A percentile compares a stretch with the other conserved stretches of the same genome.
These are phyloP conservation scores for Sphaerostilbella broomeana DNA, from an alignment of 2,329 filamentous ascomycete species.

Conservation along the genomic window DNA sequence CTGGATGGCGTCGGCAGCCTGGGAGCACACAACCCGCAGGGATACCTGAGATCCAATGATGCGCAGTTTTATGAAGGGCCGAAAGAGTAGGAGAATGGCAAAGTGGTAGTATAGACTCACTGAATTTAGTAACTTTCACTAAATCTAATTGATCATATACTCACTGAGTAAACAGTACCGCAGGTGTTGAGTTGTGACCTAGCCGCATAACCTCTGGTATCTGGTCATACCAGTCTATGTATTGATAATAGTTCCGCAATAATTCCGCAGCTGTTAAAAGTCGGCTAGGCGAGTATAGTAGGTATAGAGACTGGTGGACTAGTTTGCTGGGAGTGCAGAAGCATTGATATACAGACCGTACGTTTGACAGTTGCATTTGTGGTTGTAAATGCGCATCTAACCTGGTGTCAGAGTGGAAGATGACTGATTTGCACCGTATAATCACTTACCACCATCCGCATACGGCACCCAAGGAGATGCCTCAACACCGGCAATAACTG, in stretches of 20 bases:
- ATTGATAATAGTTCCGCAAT: slow-evolving; percentile 59
- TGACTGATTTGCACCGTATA: neutral
- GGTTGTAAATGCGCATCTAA: slow-evolving; percentile 49
- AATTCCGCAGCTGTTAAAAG: slow-evolving; percentile 58
- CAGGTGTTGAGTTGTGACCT: slow-evolving; percentile 64
- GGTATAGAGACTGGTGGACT: slow-evolving; percentile 63
- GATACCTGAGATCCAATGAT: slow-evolving; percentile 57
- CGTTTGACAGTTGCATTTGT: slow-evolving; percentile 58
- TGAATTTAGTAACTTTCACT: too few species aligned
- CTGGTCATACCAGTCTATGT: slow-evolving; percentile 63
- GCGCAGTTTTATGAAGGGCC: slow-evolving; percentile 60
- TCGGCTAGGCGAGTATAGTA: slow-evolving; percentile 64
- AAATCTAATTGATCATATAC: slow-evolving; percentile 26
- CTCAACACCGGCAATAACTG: slow-evolving; percentile 54
- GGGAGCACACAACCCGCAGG: slow-evolving; percentile 59
- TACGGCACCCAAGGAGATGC: slow-evolving; percentile 54
- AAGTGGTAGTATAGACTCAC: slow-evolving; percentile 69
- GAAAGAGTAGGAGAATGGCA: slow-evolving; percentile 61
- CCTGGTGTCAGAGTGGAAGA: slow-evolving; percentile 2
- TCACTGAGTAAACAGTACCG: slow-evolving; percentile 68
- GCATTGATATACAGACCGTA: slow-evolving; percentile 60
- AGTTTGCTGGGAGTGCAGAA: slow-evolving; percentile 69
- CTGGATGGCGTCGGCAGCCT: slow-evolving; percentile 54
- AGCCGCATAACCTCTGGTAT: slow-evolving; percentile 59
- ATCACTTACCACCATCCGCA: slow-evolving; percentile 47